These are phyloP conservation scores for Hypoxylon rickii DNA, from an alignment of 495 filamentous ascomycete genomes.

Conservation along the genomic window DNA sequence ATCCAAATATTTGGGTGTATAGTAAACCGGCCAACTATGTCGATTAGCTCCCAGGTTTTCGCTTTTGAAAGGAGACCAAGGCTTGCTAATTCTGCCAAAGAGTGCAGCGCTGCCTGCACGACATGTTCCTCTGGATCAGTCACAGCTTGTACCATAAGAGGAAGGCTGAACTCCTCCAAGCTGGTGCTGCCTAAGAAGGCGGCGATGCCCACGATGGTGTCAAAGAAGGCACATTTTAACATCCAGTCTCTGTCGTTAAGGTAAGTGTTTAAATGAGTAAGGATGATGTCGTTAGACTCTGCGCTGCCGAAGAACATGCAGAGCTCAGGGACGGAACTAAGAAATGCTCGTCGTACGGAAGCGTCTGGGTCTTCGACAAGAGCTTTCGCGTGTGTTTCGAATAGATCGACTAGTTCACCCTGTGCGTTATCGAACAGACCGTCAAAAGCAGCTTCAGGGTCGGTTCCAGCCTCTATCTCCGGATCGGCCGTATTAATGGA, in stretches of 20 bases:
- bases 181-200: constrained; percentile 85
- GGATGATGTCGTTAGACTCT: constrained; percentile 88
- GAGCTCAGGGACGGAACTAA: constrained; percentile 89
- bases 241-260: constrained; percentile 97
- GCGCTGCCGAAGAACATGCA: constrained; percentile 93
- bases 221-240: constrained; percentile 94
- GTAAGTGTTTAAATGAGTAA: constrained; percentile 96
- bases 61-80: constrained; percentile 84
- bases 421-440: constrained; percentile 83
- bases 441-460: constrained; percentile 66
- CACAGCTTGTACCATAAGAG: constrained; percentile 94
- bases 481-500: constrained; percentile 78
- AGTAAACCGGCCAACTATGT: constrained; percentile 78
- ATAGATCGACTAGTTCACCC: constrained; percentile 73
- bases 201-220: constrained; percentile 91
- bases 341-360: constrained; percentile 88
- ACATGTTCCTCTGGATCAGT: constrained; percentile 96
- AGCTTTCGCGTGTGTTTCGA: constrained; percentile 85
- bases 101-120: constrained; percentile 85
- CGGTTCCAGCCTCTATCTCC: constrained; percentile 73
- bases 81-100: constrained; percentile 86
- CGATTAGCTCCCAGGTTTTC: constrained; percentile 84
- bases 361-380: constrained; percentile 85
- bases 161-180: constrained; percentile 93
- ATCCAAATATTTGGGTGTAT: constrained; percentile 97